Base-by-base conservation (phyloP, 202 grass and related monocot species). In the Hordeum pubiflorum region DNA sequence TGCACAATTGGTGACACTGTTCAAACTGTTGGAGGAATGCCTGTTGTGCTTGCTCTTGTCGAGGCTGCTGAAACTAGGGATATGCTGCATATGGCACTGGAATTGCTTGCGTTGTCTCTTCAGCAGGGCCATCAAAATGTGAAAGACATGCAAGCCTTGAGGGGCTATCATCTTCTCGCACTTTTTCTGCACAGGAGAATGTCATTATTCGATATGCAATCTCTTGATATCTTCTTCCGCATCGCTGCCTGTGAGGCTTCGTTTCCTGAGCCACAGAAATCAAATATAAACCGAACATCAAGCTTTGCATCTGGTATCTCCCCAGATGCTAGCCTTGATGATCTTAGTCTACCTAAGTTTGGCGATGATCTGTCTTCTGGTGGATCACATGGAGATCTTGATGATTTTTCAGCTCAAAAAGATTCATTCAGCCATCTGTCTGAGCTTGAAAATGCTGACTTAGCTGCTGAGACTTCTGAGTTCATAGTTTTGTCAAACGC, bases 181-280 rank as follows among this genome's bases (percentile, higher is more conserved):
- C 87, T 99, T 77, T 99, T 99, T 67, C 85, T 99, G 67, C 92
- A 91, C 26, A 86, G 88, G 63, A 87, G 91, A 70, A 96, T 99
- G 97, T 88, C 89, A 75, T 63, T 99, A 50, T 99, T 99, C n/a
- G 97, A 99, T 82, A 91, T 99, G 97, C 97, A 96, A 58, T 91
- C 87, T 46, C 97, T 99, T 74, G 97, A 99, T 75, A 99, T 99
- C 50, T 99, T 99, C 81, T 99, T 96, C 57, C 92, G 81, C 20
- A 99, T 99, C 21, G 97, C 97, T 58, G 97, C 97, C 52, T 99
- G 97, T 82, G 97, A 93, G 78, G 97, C 97, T 66, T 99, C 92
- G 14, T 99, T 99, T 85, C 87, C 91, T 14, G 97, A 96, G 85
- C 97, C 89, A 69, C 89, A 89, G 61, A 93, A 91, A 81, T 79